phyloP scores from a whole-genome alignment of 805 yeast genomes.

The Wickerhamomyces mucosus region DNA sequence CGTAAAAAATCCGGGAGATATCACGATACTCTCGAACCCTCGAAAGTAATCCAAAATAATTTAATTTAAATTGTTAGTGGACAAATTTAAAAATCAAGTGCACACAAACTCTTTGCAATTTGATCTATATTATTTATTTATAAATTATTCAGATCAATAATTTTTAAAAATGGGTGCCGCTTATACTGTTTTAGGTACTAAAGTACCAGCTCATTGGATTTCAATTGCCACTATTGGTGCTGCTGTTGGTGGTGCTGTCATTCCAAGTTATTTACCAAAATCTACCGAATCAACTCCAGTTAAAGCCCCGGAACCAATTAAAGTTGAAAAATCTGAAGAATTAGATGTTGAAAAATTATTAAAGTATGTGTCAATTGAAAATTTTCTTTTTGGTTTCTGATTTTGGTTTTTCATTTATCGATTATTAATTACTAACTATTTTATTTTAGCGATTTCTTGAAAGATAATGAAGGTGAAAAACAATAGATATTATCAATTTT shows the following conservation, averaged over 20 bases:
- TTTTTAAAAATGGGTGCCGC: slow-evolving; percentile 21
- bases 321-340: slow-evolving; percentile 19
- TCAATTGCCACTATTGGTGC: slow-evolving; percentile 23
- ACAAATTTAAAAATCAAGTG: too few relatives aligned
- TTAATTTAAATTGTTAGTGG: too few relatives aligned
- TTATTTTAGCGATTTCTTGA: slow-evolving; percentile 19
- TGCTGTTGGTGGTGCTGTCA: slow-evolving; percentile 23
- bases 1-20: too few relatives aligned
- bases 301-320: slow-evolving; percentile 16
- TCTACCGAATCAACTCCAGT: slow-evolving; percentile 14
- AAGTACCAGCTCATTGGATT: slow-evolving; percentile 24
- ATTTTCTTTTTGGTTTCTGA: too few relatives aligned
- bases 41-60: too few relatives aligned
- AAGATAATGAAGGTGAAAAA: slow-evolving; percentile 15
- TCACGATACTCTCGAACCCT: too few relatives aligned
- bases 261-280: slow-evolving; percentile 13
- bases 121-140: too few relatives aligned
- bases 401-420: too few relatives aligned
- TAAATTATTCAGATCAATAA: too few relatives aligned
- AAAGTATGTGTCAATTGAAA: slow-evolving; percentile 11
- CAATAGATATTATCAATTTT: too few relatives aligned
- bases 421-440: slow-evolving; percentile 4
- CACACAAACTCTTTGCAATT: too few relatives aligned
- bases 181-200: slow-evolving; percentile 20
- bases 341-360: slow-evolving; percentile 25